Conservation (phyloP, 441 rosid species). For the Eugenia klotzschiana region DNA sequence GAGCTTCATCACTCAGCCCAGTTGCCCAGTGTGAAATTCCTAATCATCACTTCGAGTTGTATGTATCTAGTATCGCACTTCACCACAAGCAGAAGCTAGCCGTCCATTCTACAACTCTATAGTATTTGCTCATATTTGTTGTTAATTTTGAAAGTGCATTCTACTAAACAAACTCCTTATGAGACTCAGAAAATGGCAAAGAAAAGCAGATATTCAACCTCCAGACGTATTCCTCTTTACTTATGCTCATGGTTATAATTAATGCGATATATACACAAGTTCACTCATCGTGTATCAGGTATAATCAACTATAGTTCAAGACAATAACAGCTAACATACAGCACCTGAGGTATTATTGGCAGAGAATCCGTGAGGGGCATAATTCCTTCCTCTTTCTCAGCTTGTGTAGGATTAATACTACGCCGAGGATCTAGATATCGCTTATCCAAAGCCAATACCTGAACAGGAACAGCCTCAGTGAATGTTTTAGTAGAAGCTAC, state of each 20-base stretch:
- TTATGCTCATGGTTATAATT: background rate
- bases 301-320: background rate
- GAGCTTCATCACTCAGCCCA: background rate
- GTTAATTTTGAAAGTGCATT: background rate
- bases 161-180: background rate
- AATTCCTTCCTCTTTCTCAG: constrained; percentile 94
- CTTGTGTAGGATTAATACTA: constrained; percentile 77
- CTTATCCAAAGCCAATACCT: constrained; percentile 97
- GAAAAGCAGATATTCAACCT: background rate
- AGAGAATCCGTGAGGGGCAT: constrained; percentile 84
- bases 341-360: constrained; percentile 89
- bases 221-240: background rate
- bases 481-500: too few relatives aligned
- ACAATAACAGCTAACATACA: background rate
- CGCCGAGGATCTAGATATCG: constrained; percentile 94
- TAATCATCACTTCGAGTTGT: background rate
- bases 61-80: background rate
- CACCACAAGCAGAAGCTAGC: background rate
- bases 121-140: background rate
- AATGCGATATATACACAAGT: background rate
- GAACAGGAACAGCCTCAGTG: background rate
- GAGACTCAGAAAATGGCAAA: background rate
- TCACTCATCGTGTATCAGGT: background rate
- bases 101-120: background rate
- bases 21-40: background rate